Conservation (phyloP, 2,329 filamentous ascomycete genomes). For the Monilinia polystroma region DNA sequence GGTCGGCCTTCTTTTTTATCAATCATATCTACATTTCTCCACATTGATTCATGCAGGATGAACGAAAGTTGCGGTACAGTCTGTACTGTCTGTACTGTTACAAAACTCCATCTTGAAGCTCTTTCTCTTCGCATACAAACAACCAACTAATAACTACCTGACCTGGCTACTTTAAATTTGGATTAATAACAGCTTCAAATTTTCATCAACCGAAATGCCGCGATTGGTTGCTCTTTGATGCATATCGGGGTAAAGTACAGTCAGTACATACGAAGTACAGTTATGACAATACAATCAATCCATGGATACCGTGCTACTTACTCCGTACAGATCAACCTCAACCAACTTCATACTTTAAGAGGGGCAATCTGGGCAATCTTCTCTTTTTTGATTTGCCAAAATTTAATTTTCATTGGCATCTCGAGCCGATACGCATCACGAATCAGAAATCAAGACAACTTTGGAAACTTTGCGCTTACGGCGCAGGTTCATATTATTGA, state of each 20-base stretch:
- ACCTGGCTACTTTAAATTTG: no score
- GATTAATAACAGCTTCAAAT: not conserved
- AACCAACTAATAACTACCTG: no score
- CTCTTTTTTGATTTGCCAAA: constrained; percentile 13
- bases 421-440: constrained; percentile 29
- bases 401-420: constrained; percentile 22
- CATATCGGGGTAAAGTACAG: not conserved
- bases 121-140: not conserved
- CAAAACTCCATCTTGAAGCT: constrained; percentile 13
- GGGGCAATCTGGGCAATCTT: constrained; percentile 10
- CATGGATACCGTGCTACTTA: no score
- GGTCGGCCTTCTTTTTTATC: constrained; percentile 12
- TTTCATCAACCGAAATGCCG: constrained; percentile 7
- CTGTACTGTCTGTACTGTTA: not conserved
- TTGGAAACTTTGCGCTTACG: constrained; percentile 33
- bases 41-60: constrained; percentile 16
- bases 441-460: constrained; percentile 31
- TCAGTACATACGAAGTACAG: no score
- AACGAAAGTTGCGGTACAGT: no score
- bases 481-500: constrained; percentile 31
- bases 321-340: no score
- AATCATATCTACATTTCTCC: constrained; percentile 15
- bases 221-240: constrained; percentile 10
- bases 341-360: constrained; percentile 18
- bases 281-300: no score